phyloP scores from a whole-genome alignment of 2,329 filamentous ascomycete species.

The Fusarium goolgardi region DNA sequence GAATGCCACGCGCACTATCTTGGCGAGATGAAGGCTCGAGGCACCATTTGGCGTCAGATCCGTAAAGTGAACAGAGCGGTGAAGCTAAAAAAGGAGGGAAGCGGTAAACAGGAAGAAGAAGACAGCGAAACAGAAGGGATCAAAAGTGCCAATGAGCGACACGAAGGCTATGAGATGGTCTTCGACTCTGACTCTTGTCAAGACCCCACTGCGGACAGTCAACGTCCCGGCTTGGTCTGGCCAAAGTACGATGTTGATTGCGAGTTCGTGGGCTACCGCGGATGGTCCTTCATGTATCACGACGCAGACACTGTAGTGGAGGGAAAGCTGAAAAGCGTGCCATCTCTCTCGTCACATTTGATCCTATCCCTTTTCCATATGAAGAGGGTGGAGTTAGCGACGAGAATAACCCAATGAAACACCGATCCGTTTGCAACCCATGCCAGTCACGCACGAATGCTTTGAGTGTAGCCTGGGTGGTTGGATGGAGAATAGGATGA shows the following conservation, averaged over 20 bases:
- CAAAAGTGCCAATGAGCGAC: no score
- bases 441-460: no score
- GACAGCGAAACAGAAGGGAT: no score
- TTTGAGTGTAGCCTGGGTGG: no score
- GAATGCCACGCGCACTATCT: constrained; percentile 11
- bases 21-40: constrained; percentile 11
- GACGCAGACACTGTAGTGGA: not conserved
- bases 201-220: not conserved
- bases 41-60: constrained; percentile 17
- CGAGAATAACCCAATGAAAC: no score
- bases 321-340: no score
- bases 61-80: constrained; percentile 11
- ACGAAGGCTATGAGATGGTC: not conserved
- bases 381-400: no score
- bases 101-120: no score
- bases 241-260: not conserved
- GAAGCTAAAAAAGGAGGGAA: not conserved
- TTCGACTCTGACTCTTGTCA: not conserved
- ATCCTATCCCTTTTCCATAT: no score
- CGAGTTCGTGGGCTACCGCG: not conserved
- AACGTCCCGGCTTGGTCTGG: not conserved
- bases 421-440: no score
- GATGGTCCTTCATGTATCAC: not conserved
- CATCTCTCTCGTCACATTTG: no score
- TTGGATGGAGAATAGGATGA: no score